phyloP scores from a whole-genome alignment of 2,329 filamentous ascomycete genomes.

The Exophiala bonariae region DNA sequence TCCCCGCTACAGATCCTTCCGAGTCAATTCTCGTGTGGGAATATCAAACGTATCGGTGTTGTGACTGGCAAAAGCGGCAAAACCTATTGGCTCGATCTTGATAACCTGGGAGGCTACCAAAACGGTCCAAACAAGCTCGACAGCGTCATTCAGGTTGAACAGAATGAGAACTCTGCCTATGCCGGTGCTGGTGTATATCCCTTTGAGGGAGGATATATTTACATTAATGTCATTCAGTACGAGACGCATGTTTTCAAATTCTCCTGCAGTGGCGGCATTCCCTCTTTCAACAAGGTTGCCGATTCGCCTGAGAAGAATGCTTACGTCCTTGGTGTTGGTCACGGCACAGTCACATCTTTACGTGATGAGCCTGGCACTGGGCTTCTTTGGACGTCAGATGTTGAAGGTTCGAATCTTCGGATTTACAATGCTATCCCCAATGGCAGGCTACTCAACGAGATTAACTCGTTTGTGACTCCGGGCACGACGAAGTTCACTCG shows the following conservation, averaged over 20 bases:
- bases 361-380: conserved; percentile 28
- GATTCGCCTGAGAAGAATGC: conserved; percentile 32
- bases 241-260: conserved; percentile 36
- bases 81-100: conserved; percentile 41
- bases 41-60: conserved; percentile 49
- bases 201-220: conserved; percentile 46
- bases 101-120: conserved; percentile 45
- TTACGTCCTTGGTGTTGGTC: conserved; percentile 35
- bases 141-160: conserved; percentile 38
- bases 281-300: conserved; percentile 35
- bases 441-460: conserved; percentile 26
- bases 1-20: conserved; percentile 23
- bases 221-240: conserved; percentile 35
- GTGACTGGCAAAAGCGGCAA: conserved; percentile 54
- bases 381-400: conserved; percentile 34
- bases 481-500: conserved; percentile 31
- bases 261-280: conserved; percentile 33
- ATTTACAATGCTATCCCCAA: conserved; percentile 31
- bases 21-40: conserved; percentile 22
- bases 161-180: conserved; percentile 36
- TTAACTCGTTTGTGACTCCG: conserved; percentile 29
- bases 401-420: conserved; percentile 28
- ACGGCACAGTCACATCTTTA: conserved; percentile 32
- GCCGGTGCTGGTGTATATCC: conserved; percentile 43
- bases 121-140: conserved; percentile 39